Evolutionary conservation across 129 eudicot species (phyloP), one percentile per base, ranked within the genome.

Genomic region (Ambrosia trifida): DNA sequence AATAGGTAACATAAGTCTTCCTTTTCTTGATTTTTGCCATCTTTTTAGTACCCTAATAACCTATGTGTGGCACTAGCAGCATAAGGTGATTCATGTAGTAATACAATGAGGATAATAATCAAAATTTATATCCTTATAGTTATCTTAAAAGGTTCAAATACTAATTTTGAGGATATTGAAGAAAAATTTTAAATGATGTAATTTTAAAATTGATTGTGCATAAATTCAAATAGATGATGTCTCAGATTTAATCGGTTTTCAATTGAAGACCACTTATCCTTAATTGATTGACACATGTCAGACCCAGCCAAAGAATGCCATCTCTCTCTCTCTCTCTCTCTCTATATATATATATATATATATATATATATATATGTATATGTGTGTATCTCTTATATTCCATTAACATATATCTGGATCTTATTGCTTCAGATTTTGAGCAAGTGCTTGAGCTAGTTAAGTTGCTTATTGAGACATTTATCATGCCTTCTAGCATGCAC

Each of bases 371-470:
- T 28, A 12, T 59, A 6, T 40, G 6, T 7, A 40, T 6, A 14
- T 31, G 7, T 59, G 13, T 1, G 17, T 30, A 1, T 12, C 12
- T 13, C 31, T 59, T 59, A 12, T 28, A 1, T 31, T 5, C 11
- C 43, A 41, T 46, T 32, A 62, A 62, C 66, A 31, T 72, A 18
- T 31, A 4, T 3, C 14, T 73, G 14, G 32, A 61, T 60, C 66
- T 75, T 46, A 70, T 41, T 47, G 40, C 33, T 75, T 57, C 93
- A 94, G 98, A 82, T 73, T 82, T 73, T 60, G 66, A 79, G 38
- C 76, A 79, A 36, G 69, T 94, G 72, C 78, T 85, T 49, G 73
- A 82, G 67, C 64, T 94, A 68, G 89, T 86, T 62, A 70, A 53
- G 53, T 50, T 53, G 66, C 90, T 94, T 10, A 33, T 87, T 65